Base-by-base conservation (phyloP, 257 asterid genomes). In the Solanum peruvianum region DNA sequence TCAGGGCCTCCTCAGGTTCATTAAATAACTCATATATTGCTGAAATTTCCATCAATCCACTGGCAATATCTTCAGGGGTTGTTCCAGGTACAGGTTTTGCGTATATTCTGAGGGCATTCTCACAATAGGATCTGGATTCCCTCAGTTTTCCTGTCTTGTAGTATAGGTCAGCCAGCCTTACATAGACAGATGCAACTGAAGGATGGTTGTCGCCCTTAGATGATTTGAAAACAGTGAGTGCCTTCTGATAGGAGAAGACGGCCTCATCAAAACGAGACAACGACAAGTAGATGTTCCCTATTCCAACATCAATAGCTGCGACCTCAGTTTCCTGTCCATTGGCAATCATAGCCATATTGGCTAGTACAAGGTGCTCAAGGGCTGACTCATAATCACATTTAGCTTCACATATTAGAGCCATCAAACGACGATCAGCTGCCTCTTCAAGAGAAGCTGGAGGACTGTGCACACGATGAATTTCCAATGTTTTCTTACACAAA, bases 381-480 rank as follows among this genome's bases (percentile, higher is more conserved):
- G 99, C 97, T 25, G 98, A 91, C 90, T 97, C 99, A 35, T 93
- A 95, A 84, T 95, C 99, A 64, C 97, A 98, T 89, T 96, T 96
- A 49, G 99, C 98, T 89, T 97, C 99, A 45, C 95, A 95, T 88
- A 97, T 95, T 81, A 97, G 98, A 83, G 99, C 99, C 99, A 96
- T 97, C 87, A 97, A 90, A 45, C 99, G 93, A 66, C 99, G 98
- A 88, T 97, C 99, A 69, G 98, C 98, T 86, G 98, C 99, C 92
- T 97, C 99, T 90, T 97, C 99, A 12, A 97, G 99, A 88, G 99
- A 96, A 25, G 99, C 99, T 7, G 99, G 99, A 31, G 99, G 98
- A 87, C 99, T 95, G 89, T 97, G 99, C 83, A 94, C 96, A 4
- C 98, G 93, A 92, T 97, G 99, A 88, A 97, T 97, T 92, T 97